Percentiles rank a stretch among this genome's conserved stretches.
phyloP scores from a whole-genome alignment of 23 red algal genomes.

The Chondrus crispus region DNA sequence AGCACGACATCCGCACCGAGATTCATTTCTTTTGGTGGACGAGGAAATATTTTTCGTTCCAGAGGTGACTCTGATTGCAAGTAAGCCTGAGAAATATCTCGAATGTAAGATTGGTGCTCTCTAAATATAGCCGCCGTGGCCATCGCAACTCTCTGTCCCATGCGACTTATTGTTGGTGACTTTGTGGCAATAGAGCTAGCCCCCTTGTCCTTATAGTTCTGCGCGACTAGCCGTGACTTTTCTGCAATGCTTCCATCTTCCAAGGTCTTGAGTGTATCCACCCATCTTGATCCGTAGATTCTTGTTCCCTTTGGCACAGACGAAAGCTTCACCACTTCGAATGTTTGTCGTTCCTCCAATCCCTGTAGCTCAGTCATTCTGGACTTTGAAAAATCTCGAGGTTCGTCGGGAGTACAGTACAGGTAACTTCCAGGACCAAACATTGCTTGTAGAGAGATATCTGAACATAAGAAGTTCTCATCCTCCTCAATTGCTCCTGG shows the following conservation, averaged over 20 bases:
- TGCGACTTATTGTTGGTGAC: neutral
- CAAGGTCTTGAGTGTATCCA: neutral
- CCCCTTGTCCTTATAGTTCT: conserved; percentile 12
- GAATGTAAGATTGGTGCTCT: neutral
- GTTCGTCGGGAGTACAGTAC: neutral
- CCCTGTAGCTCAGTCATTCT: neutral
- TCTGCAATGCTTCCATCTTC: neutral
- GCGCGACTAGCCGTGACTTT: neutral
- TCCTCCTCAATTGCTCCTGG: no score
- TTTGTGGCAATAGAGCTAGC: neutral
- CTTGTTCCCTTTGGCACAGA: neutral
- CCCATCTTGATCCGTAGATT: neutral
- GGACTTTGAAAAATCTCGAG: neutral
- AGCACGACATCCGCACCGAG: neutral
- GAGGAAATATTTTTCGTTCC: conserved; percentile 21
- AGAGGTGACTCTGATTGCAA: conserved; percentile 11
- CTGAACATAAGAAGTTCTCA: no score
- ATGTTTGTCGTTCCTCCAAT: neutral
- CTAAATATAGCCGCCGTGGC: neutral
- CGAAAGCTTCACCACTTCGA: neutral
- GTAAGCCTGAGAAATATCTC: conserved; percentile 43
- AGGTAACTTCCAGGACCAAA: no score
- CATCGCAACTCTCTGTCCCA: neutral
- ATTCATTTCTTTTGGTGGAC: neutral
- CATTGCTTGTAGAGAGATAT: no score